These are phyloP conservation scores for Aegilops bicornis DNA, from an alignment of 176 grass and related monocot genomes.

Conservation along the genomic window DNA sequence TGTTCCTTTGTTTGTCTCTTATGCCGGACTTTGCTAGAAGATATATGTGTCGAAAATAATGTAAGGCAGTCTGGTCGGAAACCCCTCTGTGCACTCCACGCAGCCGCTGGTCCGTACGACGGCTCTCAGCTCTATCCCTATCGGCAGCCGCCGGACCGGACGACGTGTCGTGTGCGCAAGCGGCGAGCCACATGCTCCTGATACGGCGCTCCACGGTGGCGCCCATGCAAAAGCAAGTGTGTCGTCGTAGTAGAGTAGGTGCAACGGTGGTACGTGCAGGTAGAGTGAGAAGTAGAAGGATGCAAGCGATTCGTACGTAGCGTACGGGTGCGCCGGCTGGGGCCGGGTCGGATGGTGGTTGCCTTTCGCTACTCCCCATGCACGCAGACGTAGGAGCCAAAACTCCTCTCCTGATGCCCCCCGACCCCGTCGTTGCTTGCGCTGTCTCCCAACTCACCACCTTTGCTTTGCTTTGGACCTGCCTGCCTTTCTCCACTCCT, in stretches of 20 bases:
- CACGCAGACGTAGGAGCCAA: neutral
- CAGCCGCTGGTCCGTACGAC: neutral
- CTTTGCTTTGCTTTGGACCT: neutral
- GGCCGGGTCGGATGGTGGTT: too few relatives aligned
- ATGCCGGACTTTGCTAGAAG: too few relatives aligned
- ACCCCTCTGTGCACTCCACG: neutral
- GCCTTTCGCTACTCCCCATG: neutral
- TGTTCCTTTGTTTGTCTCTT: too few relatives aligned
- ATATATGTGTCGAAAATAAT: too few relatives aligned
- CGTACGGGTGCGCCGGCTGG: too few relatives aligned
- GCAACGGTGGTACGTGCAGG: too few relatives aligned
- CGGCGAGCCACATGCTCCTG: neutral
- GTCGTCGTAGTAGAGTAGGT: neutral
- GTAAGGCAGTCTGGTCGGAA: neutral
- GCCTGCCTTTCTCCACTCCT: too few relatives aligned
- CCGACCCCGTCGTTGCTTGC: neutral
- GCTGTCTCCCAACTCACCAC: neutral
- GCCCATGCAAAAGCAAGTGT: neutral
- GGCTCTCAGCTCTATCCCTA: neutral
- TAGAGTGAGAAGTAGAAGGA: neutral
- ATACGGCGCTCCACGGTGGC: neutral
- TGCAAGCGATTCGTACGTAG: neutral
- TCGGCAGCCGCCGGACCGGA: neutral
- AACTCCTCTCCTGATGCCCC: neutral
- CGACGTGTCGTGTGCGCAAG: too few relatives aligned